These are phyloP conservation scores for Tarenaya hassleriana DNA, from an alignment of 345 rosid species.

Conservation along the genomic window DNA sequence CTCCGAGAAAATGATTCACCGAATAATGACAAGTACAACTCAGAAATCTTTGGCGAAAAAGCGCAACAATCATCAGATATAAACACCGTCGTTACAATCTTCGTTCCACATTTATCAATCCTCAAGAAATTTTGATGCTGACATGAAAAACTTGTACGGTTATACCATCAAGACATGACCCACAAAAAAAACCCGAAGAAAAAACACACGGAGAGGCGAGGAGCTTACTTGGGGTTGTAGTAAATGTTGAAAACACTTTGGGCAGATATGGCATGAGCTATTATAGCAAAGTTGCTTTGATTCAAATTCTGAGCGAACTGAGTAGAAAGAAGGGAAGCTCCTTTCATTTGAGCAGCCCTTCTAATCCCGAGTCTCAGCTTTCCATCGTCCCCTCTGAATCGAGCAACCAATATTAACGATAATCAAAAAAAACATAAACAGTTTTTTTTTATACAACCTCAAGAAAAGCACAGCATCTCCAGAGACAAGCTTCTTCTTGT, in stretches of 20 bases:
- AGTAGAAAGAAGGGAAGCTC: slow-evolving; percentile 38
- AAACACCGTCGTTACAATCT: too few relatives aligned
- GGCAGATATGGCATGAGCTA: slow-evolving; percentile 59
- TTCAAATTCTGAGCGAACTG: slow-evolving; percentile 44
- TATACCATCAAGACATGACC: background rate
- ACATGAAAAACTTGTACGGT: slow-evolving; percentile 4
- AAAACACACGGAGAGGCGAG: background rate
- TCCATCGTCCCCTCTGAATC: slow-evolving; percentile 85
- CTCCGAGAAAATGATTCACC: background rate
- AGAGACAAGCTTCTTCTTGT: slow-evolving; percentile 94
- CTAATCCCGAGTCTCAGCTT: slow-evolving; percentile 88
- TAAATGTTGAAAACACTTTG: slow-evolving; percentile 58
- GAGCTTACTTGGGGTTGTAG: slow-evolving; percentile 85
- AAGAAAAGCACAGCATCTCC: slow-evolving; percentile 99
- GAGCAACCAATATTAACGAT: slow-evolving; percentile 5
- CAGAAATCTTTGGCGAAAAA: too few relatives aligned
- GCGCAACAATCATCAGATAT: too few relatives aligned
- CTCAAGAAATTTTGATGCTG: too few relatives aligned
- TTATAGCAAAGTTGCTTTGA: slow-evolving; percentile 52
- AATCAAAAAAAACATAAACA: background rate
- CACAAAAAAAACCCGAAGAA: background rate
- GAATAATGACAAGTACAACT: background rate
- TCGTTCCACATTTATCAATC: too few relatives aligned
- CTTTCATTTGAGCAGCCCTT: slow-evolving; percentile 78
- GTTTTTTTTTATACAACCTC: slow-evolving; percentile 37